phyloP scores from a whole-genome alignment of 2,329 filamentous ascomycete species.

The Pleomassaria siparia region DNA sequence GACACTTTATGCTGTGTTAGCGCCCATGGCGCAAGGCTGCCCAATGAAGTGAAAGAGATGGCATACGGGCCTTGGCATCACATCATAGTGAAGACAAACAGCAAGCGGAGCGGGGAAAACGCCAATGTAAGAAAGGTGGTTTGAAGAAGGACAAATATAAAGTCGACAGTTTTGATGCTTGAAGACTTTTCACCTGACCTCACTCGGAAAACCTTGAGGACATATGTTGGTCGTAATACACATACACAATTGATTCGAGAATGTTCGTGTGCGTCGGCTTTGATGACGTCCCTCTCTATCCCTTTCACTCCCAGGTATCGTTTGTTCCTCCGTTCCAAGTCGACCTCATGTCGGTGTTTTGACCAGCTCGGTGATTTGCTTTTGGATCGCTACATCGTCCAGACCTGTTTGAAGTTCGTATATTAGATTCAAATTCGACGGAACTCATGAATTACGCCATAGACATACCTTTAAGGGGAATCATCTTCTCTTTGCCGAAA shows the following conservation, averaged over 20 bases:
- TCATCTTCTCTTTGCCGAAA: slow-evolving; percentile 68
- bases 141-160: no score
- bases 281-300: not conserved
- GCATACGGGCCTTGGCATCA: not conserved
- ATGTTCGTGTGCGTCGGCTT: not conserved
- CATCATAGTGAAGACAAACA: no score
- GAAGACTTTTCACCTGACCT: no score
- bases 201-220: no score
- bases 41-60: not conserved
- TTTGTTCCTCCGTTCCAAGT: not conserved
- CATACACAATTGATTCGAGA: not conserved
- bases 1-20: no score
- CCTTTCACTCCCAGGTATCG: not conserved
- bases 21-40: no score
- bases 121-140: no score
- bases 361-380: slow-evolving; percentile 65
- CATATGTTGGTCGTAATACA: not conserved
- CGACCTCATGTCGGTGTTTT: slow-evolving; percentile 42
- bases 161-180: no score
- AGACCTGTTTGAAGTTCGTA: slow-evolving; percentile 52
- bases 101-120: no score
- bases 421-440: not conserved
- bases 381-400: slow-evolving; percentile 71
- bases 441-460: not conserved
- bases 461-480: slow-evolving; percentile 59